These are phyloP conservation scores for Herpetomonas muscarum DNA, from an alignment of 208 protist species.

Conservation along the genomic window DNA sequence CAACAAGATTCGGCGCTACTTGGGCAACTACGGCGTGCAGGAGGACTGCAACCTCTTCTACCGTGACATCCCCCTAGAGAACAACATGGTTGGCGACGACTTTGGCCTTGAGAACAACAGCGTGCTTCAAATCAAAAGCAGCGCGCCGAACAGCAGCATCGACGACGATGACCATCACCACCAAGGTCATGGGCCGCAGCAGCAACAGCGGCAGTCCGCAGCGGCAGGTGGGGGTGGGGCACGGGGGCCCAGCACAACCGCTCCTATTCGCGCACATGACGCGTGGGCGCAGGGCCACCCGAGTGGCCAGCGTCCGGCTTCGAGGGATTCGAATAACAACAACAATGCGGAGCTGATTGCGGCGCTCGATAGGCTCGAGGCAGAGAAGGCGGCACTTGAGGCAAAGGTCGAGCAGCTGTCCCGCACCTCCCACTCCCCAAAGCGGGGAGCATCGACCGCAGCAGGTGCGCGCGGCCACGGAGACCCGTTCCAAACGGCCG, in stretches of 20 bases:
- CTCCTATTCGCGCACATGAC: background rate
- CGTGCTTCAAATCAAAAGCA: constrained; percentile 20
- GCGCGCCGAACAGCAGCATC: background rate
- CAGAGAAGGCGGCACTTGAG: background rate
- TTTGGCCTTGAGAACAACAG: constrained; percentile 53
- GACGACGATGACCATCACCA: background rate
- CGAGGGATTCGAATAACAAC: too few species aligned
- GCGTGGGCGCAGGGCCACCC: background rate
- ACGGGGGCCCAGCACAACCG: background rate
- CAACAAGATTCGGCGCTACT: constrained; percentile 69
- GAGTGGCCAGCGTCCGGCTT: too few species aligned
- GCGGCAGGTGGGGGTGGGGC: background rate
- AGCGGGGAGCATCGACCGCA: background rate
- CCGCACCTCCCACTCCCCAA: background rate
- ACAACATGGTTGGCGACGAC: constrained; percentile 60
- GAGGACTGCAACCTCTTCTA: constrained; percentile 46
- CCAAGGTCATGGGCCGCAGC: too few species aligned
- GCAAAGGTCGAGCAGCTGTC: background rate
- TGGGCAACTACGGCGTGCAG: constrained; percentile 62
- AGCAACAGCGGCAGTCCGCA: too few species aligned
- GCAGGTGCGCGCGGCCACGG: background rate
- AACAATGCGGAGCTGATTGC: too few species aligned
- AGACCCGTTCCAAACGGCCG: constrained; percentile 43
- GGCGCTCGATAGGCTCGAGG: background rate
- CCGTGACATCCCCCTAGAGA: constrained; percentile 30